Conservation (phyloP, 169 alveolate genomes). For the Eimeria praecox region DNA sequence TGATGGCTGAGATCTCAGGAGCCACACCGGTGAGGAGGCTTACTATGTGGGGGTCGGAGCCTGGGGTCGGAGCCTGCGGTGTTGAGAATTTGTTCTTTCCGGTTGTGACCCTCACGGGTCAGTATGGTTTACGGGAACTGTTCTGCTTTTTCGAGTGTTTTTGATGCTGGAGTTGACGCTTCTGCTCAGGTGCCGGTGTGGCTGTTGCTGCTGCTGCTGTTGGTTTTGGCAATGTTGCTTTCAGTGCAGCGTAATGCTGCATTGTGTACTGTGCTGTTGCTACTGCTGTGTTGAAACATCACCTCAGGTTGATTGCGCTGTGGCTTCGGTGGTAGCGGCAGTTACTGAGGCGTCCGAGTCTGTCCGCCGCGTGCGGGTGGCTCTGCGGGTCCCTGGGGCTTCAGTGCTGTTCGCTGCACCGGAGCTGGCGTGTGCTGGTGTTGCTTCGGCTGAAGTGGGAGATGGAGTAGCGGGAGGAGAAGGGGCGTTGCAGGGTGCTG, state of each 20-base stretch:
- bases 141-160: not conserved
- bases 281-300: not conserved
- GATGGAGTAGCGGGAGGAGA: conserved; percentile 31
- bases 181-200: not conserved
- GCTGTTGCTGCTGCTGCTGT: not conserved
- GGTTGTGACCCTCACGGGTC: not conserved
- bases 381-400: conserved; percentile 43
- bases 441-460: not conserved
- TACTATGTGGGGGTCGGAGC: not conserved
- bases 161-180: not conserved
- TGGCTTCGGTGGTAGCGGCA: conserved; percentile 54
- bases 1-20: conserved; percentile 67
- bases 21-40: conserved; percentile 30
- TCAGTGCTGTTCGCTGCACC: conserved; percentile 9
- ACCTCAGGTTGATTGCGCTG: conserved; percentile 55
- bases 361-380: conserved; percentile 41
- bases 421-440: not conserved
- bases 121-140: not conserved
- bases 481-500: not conserved
- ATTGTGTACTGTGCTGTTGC: not conserved
- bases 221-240: not conserved
- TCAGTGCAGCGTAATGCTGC: not conserved
- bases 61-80: too few relatives aligned
- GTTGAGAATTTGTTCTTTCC: not conserved
- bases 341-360: conserved; percentile 36